Percentiles rank a stretch among this genome's conserved stretches.
These are phyloP conservation scores for Coniochaeta sp. DNA, from an alignment of 2,329 filamentous ascomycete genomes.

Conservation along the genomic window DNA sequence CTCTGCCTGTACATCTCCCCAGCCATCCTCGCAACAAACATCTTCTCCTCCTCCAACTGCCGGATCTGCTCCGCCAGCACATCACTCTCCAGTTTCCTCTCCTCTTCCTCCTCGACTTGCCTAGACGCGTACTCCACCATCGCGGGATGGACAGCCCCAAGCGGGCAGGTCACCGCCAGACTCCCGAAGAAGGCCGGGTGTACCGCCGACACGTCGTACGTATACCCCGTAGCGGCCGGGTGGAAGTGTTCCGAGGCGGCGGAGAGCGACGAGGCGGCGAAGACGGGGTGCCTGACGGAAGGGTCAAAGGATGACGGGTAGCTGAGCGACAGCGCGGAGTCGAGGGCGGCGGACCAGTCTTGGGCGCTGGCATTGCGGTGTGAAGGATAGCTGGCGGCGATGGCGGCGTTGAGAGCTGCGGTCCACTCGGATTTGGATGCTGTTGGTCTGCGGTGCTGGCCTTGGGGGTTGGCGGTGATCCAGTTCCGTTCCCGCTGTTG, in stretches of 20 bases:
- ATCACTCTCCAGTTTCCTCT: not conserved
- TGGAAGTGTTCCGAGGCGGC: not conserved
- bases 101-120: not conserved
- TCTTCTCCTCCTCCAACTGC: not conserved
- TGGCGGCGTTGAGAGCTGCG: conserved; percentile 6
- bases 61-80: not conserved
- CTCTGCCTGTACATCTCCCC: not conserved
- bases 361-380: not conserved
- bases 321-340: conserved; percentile 22
- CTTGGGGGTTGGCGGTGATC: conserved; percentile 12
- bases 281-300: conserved; percentile 23
- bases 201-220: conserved; percentile 11
- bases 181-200: conserved; percentile 8
- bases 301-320: conserved; percentile 19
- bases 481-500: conserved; percentile 14
- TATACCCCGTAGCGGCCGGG: conserved; percentile 15
- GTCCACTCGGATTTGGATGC: conserved; percentile 9
- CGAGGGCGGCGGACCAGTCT: conserved; percentile 27
- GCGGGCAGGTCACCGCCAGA: not conserved
- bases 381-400: conserved; percentile 6
- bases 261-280: conserved; percentile 16
- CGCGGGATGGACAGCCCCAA: not conserved
- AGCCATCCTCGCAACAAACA: not conserved
- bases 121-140: not conserved
- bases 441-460: not conserved